Conservation (phyloP, 139 green algal species). For the Chlorella sorokiniana region DNA sequence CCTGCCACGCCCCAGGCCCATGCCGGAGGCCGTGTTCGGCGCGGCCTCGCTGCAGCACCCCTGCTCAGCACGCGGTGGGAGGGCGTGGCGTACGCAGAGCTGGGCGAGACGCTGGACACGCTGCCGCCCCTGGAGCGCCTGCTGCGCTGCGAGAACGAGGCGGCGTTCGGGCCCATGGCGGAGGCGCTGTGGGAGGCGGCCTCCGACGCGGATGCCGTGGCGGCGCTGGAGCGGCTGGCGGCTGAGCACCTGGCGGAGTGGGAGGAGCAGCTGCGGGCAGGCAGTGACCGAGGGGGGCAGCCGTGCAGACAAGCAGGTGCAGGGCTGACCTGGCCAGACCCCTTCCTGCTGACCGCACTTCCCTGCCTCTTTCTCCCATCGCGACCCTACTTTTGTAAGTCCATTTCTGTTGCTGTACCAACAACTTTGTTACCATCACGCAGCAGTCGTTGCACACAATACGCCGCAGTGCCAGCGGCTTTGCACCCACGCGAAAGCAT, state of each 20-base stretch:
- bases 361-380: too few relatives aligned
- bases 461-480: too few relatives aligned
- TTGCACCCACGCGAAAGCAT: too few relatives aligned
- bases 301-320: too few relatives aligned
- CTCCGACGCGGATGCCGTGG: constrained; percentile 59
- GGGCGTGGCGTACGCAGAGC: constrained; percentile 37
- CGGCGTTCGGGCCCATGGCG: constrained; percentile 66
- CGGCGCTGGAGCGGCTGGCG: constrained; percentile 50
- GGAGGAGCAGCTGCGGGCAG: constrained; percentile 57
- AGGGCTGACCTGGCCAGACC: too few relatives aligned
- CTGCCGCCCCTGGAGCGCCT: constrained; percentile 75
- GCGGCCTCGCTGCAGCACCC: constrained; percentile 49
- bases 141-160: constrained; percentile 69
- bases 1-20: constrained; percentile 30
- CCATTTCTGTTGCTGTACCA: too few relatives aligned
- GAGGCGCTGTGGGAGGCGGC: constrained; percentile 69
- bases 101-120: constrained; percentile 62
- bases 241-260: constrained; percentile 51
- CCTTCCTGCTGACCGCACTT: too few relatives aligned
- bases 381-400: too few relatives aligned
- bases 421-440: too few relatives aligned
- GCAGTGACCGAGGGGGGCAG: too few relatives aligned
- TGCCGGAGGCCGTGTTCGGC: constrained; percentile 66
- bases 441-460: too few relatives aligned
- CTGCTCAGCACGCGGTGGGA: constrained; percentile 71